Evolutionary conservation across 306 rosid genomes (phyloP), one percentile per base, ranked within the genome.

Genomic region (Vicia villosa): DNA sequence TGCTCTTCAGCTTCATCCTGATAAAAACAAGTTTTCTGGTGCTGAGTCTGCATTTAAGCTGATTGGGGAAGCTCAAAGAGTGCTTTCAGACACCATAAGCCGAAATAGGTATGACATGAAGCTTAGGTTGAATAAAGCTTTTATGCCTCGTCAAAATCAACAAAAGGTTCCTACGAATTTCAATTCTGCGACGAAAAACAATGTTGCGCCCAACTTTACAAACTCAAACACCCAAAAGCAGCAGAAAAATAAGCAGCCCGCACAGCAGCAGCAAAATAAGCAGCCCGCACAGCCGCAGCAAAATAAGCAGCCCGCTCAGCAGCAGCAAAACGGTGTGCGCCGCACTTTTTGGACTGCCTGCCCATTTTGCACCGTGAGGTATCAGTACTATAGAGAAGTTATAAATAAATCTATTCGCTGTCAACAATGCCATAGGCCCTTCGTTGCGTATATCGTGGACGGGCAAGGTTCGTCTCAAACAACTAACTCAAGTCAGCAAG

Each of bases 21-120:
- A 94, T 70, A 94, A 94, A 83, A 94, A 94, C 80, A 88, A 91
- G 61, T 94, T 83, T 82, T 24, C 86, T 43, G 99, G 97, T 59
- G 99, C 97, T 5, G 99, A 94, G 77, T 89, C 96, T 75, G 97
- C 97, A 66, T 94, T 94, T 80, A 91, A 94, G 92, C 81, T 94
- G 75, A 83, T 94, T 30, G 91, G 91, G 36, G 96, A 94, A 71
- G 95, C 99, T 70, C 96, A 91, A 56, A 86, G 87, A 68, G 80
- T 89, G 62, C 96, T 94, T 75, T 79, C 85, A 76, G 96, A 94
- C 79, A 82, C 56, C 59, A 91, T 84, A 1, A 91, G 84, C 70
- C 84, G 99, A 1, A 42, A 61, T 37, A 12, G 72, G 40, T 81
- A 80, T 89, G 97, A 94, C 79, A 50, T 84, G 77, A 94, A 47